These are phyloP conservation scores for Hordeum pubiflorum DNA, from an alignment of 202 grass and related monocot species.

Conservation along the genomic window DNA sequence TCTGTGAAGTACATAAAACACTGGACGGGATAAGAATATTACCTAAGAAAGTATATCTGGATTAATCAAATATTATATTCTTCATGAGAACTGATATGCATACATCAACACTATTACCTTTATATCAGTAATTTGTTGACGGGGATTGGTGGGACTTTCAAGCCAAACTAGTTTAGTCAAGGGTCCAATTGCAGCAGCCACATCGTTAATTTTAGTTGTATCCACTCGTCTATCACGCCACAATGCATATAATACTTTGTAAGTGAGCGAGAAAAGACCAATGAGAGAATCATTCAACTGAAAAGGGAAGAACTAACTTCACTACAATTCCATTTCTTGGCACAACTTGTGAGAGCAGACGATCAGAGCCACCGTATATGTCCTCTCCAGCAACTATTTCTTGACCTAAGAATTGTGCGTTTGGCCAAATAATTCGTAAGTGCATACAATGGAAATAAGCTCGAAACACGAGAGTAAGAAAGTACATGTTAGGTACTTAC, in stretches of 20 bases:
- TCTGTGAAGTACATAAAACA: conserved; percentile 46
- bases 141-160: conserved; percentile 97
- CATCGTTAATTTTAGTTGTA: conserved; percentile 60
- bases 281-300: neutral
- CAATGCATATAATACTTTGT: conserved; percentile 22
- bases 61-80: conserved; percentile 9
- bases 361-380: conserved; percentile 94
- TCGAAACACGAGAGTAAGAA: neutral
- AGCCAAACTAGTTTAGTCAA: conserved; percentile 83
- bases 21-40: neutral
- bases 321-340: conserved; percentile 78
- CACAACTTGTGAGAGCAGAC: conserved; percentile 79
- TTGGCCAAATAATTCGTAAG: conserved; percentile 10
- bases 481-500: conserved; percentile 29
- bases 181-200: conserved; percentile 53
- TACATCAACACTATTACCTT: conserved; percentile 36
- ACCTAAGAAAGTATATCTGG: neutral
- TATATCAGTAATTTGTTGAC: conserved; percentile 93
- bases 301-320: conserved; percentile 65
- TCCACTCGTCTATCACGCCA: conserved; percentile 56
- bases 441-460: neutral
- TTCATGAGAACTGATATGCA: neutral
- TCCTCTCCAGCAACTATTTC: conserved; percentile 95
- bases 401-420: conserved; percentile 47
- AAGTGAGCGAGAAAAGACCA: conserved; percentile 11